Base-by-base conservation (phyloP, 2,329 filamentous ascomycete genomes). In the Phialophora tarda region DNA sequence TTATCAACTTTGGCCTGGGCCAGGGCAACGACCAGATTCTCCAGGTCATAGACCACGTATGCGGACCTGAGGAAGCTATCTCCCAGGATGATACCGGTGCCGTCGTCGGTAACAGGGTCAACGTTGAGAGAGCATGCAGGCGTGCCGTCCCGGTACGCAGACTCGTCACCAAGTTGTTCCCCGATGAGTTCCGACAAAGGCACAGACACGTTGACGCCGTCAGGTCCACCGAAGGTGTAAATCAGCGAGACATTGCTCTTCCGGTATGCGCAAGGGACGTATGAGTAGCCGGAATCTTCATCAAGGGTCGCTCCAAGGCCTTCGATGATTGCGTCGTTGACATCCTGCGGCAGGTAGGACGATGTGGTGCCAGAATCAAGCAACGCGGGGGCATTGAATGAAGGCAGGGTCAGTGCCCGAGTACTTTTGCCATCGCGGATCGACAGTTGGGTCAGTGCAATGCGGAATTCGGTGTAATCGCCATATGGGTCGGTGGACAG, bases 41-140 rank as follows among this genome's bases (percentile, higher is more conserved):
- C 85, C 28, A 92, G 80, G 74, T 92, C 89, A 75, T 90, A 92
- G 11, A 93, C 90, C n/a, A 91, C 84, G 71, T 92, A 92, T 0
- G 89, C 89, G 41, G 87, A 89, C 51, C 90, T 83, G 62, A 93
- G 79, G 75, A 93, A 92, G 0, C 89, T 90, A 74, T 92, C 90
- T n/a, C 90, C 90, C 21, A 92, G 79, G 3, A 91, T 85, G 51
- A 83, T 74, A 24, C 79, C 81, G 30, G 82, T 80, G 68, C 77
- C 77, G 47, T 80, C 81, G 1, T 73, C 75, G 0, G 83, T 78
- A 0, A 3, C 21, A 50, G 83, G 82, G 4, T 76, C 77, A 70
- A 88, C 83, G 28, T 84, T 83, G 62, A 82, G 81, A 24, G 77
- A 65, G 68, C 80, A 82, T 24, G 77, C 76, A 12, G 70, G 68